Evolutionary conservation across 2,329 filamentous ascomycete species (phyloP).

Genomic region (Grosmannia penicillata): DNA sequence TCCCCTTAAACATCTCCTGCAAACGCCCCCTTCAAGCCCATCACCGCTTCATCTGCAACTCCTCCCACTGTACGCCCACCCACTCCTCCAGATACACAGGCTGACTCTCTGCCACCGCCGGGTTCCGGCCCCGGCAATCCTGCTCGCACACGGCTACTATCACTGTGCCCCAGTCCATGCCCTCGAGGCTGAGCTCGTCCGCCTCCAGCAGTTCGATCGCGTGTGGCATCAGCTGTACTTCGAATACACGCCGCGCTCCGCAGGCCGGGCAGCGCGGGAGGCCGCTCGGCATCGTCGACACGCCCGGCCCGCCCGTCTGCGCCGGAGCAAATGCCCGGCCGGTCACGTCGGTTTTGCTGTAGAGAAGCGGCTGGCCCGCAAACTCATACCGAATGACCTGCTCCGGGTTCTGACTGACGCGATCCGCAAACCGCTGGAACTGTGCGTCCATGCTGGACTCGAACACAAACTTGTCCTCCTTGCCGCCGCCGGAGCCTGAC

Average conservation of each 20-base stretch:
- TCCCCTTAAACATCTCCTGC: too few species aligned
- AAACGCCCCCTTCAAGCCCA: not conserved
- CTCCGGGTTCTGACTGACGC: conserved; percentile 66
- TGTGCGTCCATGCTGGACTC: conserved; percentile 61
- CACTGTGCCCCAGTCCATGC: conserved; percentile 97
- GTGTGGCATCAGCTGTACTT: conserved; percentile 83
- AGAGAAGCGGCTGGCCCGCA: conserved; percentile 58
- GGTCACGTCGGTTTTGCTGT: conserved; percentile 61
- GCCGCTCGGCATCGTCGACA: conserved; percentile 16
- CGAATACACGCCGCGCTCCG: conserved; percentile 62
- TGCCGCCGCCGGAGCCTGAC: conserved; percentile 18
- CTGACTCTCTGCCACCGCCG: conserved; percentile 42
- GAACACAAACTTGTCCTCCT: conserved; percentile 57
- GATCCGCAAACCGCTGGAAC: conserved; percentile 69
- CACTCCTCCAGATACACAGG: conserved; percentile 85
- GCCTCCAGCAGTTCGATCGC: conserved; percentile 79
- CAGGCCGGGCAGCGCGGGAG: conserved; percentile 70
- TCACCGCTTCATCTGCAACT: conserved; percentile 32
- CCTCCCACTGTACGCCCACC: conserved; percentile 98
- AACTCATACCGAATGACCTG: conserved; percentile 75
- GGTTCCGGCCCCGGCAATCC: conserved; percentile 55
- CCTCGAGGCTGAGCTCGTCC: conserved; percentile 56
- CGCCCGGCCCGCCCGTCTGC: conserved; percentile 13
- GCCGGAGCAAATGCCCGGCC: conserved; percentile 36
- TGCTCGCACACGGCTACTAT: conserved; percentile 70